A percentile compares a stretch with the other conserved stretches of the same genome.
These are phyloP conservation scores for Mycoemilia scoparia DNA, from an alignment of 192 early-diverging fungal species.

Conservation along the genomic window DNA sequence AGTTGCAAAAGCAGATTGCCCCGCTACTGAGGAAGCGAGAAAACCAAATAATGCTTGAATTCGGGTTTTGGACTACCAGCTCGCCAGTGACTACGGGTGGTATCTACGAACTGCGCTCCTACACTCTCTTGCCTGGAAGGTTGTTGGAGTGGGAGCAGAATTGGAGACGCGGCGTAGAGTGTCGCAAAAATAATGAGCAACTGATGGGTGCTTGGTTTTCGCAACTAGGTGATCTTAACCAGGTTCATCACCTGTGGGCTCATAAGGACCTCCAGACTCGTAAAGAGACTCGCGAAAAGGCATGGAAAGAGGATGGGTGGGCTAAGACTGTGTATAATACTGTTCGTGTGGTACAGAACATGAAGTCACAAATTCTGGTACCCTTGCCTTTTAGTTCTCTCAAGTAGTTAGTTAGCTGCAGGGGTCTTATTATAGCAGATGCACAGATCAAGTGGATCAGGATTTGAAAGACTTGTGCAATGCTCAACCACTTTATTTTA, in stretches of 20 bases:
- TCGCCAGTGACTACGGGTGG: constrained; percentile 58
- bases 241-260: constrained; percentile 85
- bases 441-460: too few relatives aligned
- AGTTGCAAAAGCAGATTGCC: constrained; percentile 45
- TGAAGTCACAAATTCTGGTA: constrained; percentile 63
- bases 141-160: constrained; percentile 85
- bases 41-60: constrained; percentile 80
- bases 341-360: constrained; percentile 58
- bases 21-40: constrained; percentile 52
- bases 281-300: constrained; percentile 75
- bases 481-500: too few relatives aligned
- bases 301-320: constrained; percentile 91
- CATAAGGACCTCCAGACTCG: constrained; percentile 76
- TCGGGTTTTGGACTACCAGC: constrained; percentile 74
- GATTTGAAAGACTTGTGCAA: too few relatives aligned
- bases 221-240: constrained; percentile 72
- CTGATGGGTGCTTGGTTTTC: constrained; percentile 94
- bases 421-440: too few relatives aligned
- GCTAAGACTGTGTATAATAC: constrained; percentile 81
- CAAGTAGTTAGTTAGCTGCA: constrained; percentile 31
- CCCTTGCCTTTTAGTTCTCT: constrained; percentile 63
- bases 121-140: constrained; percentile 69
- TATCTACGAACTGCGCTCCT: constrained; percentile 84
- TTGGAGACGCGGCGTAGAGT: constrained; percentile 78
- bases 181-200: constrained; percentile 67